Evolutionary conservation across 371 early-diverging fungal species (phyloP), one percentile per base, ranked within the genome.

Genomic region (Apophysomyces sp.): DNA sequence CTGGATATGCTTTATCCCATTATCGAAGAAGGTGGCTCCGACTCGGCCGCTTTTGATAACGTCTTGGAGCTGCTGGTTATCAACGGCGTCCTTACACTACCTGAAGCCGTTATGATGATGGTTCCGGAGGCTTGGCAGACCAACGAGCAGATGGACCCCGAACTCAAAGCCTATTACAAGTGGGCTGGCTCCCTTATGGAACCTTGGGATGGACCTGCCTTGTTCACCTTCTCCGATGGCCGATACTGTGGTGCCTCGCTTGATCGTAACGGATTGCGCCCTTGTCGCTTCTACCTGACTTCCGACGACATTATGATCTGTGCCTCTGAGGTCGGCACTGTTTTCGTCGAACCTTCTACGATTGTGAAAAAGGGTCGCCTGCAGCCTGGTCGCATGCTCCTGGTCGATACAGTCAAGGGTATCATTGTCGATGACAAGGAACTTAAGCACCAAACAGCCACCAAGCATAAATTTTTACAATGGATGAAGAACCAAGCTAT

Each of bases 41-140:
- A 98, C 76, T 96, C 97, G 5, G 88, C 91, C n/a, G 95, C 98
- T 1, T 94, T 96, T 60, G 97, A 98, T 78, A 98, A 94, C 60
- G 98, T 97, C 13, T 84, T 97, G 11, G 98, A 98, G 74, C 76
- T 97, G 37, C 82, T 97, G 28, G 88, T 96, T 26, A 87, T 94
- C 71, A 95, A 94, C 68, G 94, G 95, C 55, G 92, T 88, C 32
- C 75, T 97, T 68, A 86, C 93, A 12, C 76, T 98, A 55, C 95
- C 97, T 40, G 97, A 98, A 72, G 96, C 94, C 27, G 90, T 97
- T 61, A 97, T 97, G 96, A 84, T 94, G 77, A 95, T 98, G 96
- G 87, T 97, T 68, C 98, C 98, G 30, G 97, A 97, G 74, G 98
- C 98, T 9, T 96, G 96, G 96, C 94, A 96, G 74, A 93, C 92